Percentiles rank a stretch among this genome's conserved stretches.
Evolutionary conservation across 139 green algal genomes (phyloP).

Genomic region (Asterochloris erici): DNA sequence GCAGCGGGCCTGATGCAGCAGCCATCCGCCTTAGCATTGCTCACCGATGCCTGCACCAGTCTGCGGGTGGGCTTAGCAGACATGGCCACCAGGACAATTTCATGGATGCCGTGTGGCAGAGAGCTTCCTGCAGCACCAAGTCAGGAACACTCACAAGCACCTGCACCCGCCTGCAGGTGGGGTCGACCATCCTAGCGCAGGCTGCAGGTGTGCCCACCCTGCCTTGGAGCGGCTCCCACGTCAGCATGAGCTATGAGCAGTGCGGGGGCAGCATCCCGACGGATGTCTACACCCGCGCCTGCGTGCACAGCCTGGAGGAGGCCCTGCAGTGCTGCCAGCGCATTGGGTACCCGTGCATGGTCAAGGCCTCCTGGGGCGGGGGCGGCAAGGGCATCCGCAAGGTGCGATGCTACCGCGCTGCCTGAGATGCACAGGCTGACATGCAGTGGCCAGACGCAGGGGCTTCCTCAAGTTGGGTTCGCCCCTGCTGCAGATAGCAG

Average conservation of each 20-base stretch:
- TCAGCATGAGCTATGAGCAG: slow-evolving; percentile 62
- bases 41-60: too few species aligned
- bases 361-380: slow-evolving; percentile 97
- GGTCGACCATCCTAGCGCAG: slow-evolving; percentile 94
- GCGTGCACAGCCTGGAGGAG: slow-evolving; percentile 66
- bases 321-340: slow-evolving; percentile 60
- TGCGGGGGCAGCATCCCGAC: slow-evolving; percentile 72
- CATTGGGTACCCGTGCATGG: slow-evolving; percentile 96
- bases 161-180: slow-evolving; percentile 17
- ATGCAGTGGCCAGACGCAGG: too few species aligned
- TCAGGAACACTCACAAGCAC: background rate
- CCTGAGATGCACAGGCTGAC: too few species aligned
- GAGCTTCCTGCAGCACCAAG: too few species aligned
- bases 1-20: too few species aligned
- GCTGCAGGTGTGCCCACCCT: slow-evolving; percentile 89
- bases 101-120: too few species aligned
- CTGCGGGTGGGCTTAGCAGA: too few species aligned
- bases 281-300: slow-evolving; percentile 68
- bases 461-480: too few species aligned
- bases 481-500: too few species aligned
- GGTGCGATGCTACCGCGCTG: background rate
- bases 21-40: too few species aligned
- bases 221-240: slow-evolving; percentile 82
- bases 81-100: too few species aligned
- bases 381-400: slow-evolving; percentile 95